Base-by-base conservation (phyloP, 1,284 basidiomycete genomes). In the Microbotryum scabiosae region DNA sequence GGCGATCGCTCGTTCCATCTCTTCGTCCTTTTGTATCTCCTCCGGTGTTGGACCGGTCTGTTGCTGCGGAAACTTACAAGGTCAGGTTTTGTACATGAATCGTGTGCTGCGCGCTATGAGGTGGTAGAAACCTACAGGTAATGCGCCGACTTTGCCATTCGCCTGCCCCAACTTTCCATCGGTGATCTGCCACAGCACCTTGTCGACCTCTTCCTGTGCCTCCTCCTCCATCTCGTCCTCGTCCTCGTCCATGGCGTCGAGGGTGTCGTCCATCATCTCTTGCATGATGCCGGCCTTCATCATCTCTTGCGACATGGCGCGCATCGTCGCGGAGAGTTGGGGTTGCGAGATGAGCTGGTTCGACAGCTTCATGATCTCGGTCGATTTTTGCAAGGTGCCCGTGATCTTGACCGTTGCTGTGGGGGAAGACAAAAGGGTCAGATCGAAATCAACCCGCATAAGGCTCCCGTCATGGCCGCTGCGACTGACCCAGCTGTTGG, bases 291-390 rank as follows among this genome's bases (percentile, higher is more conserved):
- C 77, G 9, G 77, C 75, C 83, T 97, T 97, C 68, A 90, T 97
- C 92, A 98, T 97, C 76, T 98, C 94, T 84, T 92, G 89, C 71
- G 87, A 90, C 91, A 98, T 94, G 73, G 97, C 88, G 32, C 91
- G 83, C 96, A 99, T 98, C 0, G 84, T 82, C 67, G 85, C 86
- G 74, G 85, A 88, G 57, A 98, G 84, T 74, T 98, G 90, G 20
- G 96, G 96, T 43, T 98, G 79, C 73, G 86, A 92, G 71, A 98
- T 80, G 51, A 98, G 82, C 52, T 86, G 80, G 76, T 97, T 98
- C 5, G 93, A 94, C 41, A 93, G 81, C 78, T 90, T 98, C 94
- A 99, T 98, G 66, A 98, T 97, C 76, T 98, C 94, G 1, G 94
- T 93, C 12, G 90, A 94, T 76, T 93, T 97, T 77, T 97, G 92